These are phyloP conservation scores for Lactarius tabidus DNA, from an alignment of 768 basidiomycete species.

Conservation along the genomic window DNA sequence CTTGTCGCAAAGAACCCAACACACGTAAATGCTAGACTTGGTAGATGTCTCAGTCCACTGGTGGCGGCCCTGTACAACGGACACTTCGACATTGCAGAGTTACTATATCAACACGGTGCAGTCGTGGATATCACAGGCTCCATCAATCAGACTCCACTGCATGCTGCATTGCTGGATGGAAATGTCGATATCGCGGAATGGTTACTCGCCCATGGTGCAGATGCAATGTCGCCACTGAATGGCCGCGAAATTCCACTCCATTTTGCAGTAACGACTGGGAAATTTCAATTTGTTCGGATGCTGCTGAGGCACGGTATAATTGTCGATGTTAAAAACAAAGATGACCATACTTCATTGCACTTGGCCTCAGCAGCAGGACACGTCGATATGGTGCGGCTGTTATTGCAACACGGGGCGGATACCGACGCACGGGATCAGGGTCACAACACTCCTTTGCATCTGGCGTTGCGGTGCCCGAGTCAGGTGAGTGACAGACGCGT, in stretches of 20 bases:
- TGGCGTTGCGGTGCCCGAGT: no score
- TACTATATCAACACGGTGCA: neutral
- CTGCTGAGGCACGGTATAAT: neutral
- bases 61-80: neutral
- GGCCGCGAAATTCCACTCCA: neutral
- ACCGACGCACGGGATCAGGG: no score
- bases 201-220: neutral
- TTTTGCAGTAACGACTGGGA: neutral
- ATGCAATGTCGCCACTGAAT: neutral
- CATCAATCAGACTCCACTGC: neutral
- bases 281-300: conserved; percentile 40
- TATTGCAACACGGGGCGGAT: neutral
- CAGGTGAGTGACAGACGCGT: no score
- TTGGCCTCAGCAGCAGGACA: neutral
- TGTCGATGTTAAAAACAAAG: neutral
- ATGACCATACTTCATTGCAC: neutral
- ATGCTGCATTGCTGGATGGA: neutral
- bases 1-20: neutral
- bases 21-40: neutral
- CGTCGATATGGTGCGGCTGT: neutral
- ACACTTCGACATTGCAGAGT: neutral
- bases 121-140: neutral
- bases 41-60: neutral
- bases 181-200: neutral
- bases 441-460: neutral